Evolutionary conservation across 495 filamentous ascomycete genomes (phyloP), one percentile per base, ranked within the genome.

Genomic region (Lophiostoma macrostomum): DNA sequence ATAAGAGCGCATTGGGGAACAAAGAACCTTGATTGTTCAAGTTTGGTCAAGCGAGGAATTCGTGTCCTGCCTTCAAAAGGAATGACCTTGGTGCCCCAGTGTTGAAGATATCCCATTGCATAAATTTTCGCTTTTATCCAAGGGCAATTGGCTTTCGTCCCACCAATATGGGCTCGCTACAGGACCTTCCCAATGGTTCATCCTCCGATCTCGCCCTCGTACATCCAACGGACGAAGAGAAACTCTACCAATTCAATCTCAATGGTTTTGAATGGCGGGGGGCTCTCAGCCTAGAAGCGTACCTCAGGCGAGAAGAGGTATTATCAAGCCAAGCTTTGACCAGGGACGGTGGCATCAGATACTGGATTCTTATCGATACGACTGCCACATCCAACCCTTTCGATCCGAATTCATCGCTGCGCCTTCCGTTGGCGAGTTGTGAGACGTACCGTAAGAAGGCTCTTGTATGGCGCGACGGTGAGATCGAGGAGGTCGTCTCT

Each of bases 371-470:
- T 2, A 85, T 90, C 0, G 80, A 90, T 60, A 63, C 64, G 3
- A 56, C 58, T 1, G 54, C 62, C 0, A 71, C 75, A 14, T 32
- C 69, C 4, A 60, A 60, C 29, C 41, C 42, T 2, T 19, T 53
- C 8, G 50, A 53, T 32, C 56, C 56, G 10, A 19, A 24, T 12
- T 49, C 56, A 1, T 36, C 46, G 0, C 25, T 49, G 5, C 74
- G 89, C 36, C 78, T 80, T 0, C 78, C 96, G 32, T 78, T 95
- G 0, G 80, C 82, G 23, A 85, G 87, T 12, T 95, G 90, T 69
- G 93, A 98, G 68, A 82, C 85, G 1, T 80, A 93, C 50, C 76
- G 77, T 36, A 97, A 96, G 73, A 78, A 74, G 19, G 87, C 86
- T 0, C 59, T 90, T 23, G 64, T 85, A 27, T 75, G 75, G 12